A percentile compares a stretch with the other conserved stretches of the same genome.
Conservation (phyloP, 139 green algal species). For the Pleodorina starrii region DNA sequence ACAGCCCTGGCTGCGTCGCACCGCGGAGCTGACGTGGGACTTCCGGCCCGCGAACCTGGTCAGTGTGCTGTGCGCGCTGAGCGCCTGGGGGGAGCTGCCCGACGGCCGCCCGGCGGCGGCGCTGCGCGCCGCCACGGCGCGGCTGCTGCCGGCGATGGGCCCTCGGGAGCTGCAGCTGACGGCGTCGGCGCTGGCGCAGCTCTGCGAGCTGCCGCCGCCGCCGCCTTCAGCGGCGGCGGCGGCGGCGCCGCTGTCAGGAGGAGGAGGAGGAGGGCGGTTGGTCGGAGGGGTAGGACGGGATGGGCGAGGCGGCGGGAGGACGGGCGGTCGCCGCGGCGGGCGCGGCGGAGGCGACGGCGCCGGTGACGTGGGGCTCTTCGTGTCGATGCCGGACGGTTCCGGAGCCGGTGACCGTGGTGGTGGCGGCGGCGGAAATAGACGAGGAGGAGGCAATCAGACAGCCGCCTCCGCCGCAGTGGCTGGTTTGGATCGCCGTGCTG, state of each 20-base stretch:
- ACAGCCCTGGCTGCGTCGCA: conserved; percentile 20
- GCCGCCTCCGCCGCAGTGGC: too few species aligned
- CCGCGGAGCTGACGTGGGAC: background rate
- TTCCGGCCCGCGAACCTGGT: conserved; percentile 29
- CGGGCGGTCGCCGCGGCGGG: background rate
- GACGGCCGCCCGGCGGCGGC: background rate
- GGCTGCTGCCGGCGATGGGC: conserved; percentile 22
- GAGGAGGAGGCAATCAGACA: too few species aligned
- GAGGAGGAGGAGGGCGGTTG: background rate
- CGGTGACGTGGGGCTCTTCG: background rate
- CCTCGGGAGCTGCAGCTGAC: conserved; percentile 25
- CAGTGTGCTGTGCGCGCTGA: conserved; percentile 32
- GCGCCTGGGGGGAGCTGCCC: conserved; percentile 27
- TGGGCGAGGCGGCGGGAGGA: background rate
- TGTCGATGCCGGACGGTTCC: background rate
- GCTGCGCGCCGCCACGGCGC: background rate
- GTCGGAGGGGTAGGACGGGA: background rate
- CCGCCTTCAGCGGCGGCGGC: background rate
- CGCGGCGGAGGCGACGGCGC: background rate
- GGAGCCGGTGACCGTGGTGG: background rate
- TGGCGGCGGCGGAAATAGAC: background rate
- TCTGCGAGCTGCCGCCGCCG: conserved; percentile 21
- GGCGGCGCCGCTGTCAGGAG: background rate
- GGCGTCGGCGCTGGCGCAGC: conserved; percentile 40
- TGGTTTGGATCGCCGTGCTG: too few species aligned